A percentile compares a stretch with the other conserved stretches of the same genome.
Conservation (phyloP, 495 filamentous ascomycete species). For the Penicillium chermesinum region DNA sequence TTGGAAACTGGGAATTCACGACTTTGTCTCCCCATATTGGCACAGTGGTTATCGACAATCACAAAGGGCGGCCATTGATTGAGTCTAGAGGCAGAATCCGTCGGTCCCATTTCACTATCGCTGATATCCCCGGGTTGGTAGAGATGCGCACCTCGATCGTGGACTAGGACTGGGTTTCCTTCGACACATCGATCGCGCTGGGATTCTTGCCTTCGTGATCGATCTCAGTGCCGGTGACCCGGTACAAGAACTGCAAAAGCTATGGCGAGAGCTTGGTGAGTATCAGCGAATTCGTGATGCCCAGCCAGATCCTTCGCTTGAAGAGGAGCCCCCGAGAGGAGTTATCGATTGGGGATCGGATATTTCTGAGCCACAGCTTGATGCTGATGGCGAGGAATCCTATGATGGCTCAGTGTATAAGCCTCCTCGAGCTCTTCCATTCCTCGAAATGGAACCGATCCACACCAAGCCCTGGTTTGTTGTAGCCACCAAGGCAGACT, state of each 20-base stretch:
- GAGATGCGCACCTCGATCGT: constrained; percentile 87
- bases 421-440: constrained; percentile 24
- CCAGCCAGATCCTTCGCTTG: constrained; percentile 45
- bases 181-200: constrained; percentile 88
- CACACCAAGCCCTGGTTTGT: constrained; percentile 95
- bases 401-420: constrained; percentile 6
- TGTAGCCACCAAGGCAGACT: constrained; percentile 90
- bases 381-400: constrained; percentile 7
- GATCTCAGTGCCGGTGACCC: constrained; percentile 80
- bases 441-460: constrained; percentile 53
- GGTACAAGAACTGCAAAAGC: constrained; percentile 64
- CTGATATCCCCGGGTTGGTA: constrained; percentile 92
- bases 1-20: constrained; percentile 96
- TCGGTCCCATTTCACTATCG: constrained; percentile 81
- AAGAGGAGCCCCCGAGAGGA: constrained; percentile 41
- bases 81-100: constrained; percentile 31
- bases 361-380: constrained; percentile 22
- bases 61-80: constrained; percentile 61
- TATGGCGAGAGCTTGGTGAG: constrained; percentile 85
- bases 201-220: constrained; percentile 87
- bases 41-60: constrained; percentile 83
- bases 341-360: constrained; percentile 26
- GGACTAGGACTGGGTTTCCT: constrained; percentile 89
- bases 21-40: constrained; percentile 92
- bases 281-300: constrained; percentile 70